Percentiles rank a stretch among this genome's conserved stretches.
Conservation (phyloP, 495 filamentous ascomycete species). For the Tirmania nivea region DNA sequence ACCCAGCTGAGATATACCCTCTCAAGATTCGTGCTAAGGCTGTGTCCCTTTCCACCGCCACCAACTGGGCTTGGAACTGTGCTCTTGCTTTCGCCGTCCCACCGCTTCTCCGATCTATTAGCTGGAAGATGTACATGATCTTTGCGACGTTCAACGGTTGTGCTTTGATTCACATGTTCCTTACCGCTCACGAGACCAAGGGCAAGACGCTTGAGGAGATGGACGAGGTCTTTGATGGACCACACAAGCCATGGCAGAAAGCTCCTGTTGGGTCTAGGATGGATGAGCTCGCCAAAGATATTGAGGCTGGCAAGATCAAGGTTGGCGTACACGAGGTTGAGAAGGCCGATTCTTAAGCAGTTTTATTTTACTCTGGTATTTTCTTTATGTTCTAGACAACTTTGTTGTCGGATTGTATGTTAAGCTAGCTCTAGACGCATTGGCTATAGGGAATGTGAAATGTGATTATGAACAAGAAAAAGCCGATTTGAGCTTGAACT, state of each 20-base stretch:
- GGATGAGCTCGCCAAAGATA: conserved; percentile 29
- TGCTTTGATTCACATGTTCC: conserved; percentile 39
- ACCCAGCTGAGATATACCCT: conserved; percentile 46
- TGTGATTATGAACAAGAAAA: too few species aligned
- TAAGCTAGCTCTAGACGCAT: too few species aligned
- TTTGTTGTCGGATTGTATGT: too few species aligned
- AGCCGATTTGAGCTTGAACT: too few species aligned
- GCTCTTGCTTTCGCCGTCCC: conserved; percentile 25
- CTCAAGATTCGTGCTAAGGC: conserved; percentile 44
- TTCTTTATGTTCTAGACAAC: too few species aligned
- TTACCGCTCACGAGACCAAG: conserved; percentile 35
- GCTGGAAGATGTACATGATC: conserved; percentile 35
- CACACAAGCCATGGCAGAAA: conserved; percentile 28
- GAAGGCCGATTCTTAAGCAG: not conserved
- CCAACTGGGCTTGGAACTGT: conserved; percentile 35
- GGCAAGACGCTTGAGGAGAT: conserved; percentile 27
- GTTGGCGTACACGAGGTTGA: conserved; percentile 3
- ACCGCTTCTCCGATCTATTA: conserved; percentile 30
- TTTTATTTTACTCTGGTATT: too few species aligned
- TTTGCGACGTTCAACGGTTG: conserved; percentile 29
- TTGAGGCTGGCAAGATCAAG: conserved; percentile 29
- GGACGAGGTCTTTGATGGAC: conserved; percentile 27
- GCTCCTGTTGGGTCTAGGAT: conserved; percentile 24
- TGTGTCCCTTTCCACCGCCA: conserved; percentile 39
- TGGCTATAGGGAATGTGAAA: too few species aligned